Percentiles rank a stretch among this genome's conserved stretches.
These are phyloP conservation scores for Lodderomyces pseudojiufengensis DNA, from an alignment of 1,139 yeast species.

Conservation along the genomic window DNA sequence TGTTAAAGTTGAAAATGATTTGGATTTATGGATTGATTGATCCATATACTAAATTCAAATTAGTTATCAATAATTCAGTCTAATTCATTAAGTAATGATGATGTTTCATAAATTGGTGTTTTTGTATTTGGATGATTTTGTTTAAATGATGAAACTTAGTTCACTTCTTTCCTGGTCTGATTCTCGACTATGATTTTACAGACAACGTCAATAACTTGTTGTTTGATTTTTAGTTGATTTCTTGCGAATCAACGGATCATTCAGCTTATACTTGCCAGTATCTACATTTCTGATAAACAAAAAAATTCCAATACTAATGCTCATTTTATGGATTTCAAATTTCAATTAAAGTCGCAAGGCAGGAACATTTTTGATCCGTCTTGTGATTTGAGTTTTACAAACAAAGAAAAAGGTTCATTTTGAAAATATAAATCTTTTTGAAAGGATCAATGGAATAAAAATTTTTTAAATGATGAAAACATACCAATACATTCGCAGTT, in stretches of 20 bases:
- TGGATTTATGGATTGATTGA: conserved; percentile 2
- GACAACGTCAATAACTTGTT: conserved; percentile 50
- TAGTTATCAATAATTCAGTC: no score
- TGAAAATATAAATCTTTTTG: no score
- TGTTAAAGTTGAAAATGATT: neutral
- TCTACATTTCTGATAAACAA: conserved; percentile 58
- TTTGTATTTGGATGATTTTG: no score
- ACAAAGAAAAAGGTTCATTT: neutral
- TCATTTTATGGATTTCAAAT: conserved; percentile 8
- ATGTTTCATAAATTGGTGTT: no score
- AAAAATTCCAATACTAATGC: neutral
- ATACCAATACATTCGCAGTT: conserved; percentile 84
- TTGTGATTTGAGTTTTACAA: conserved; percentile 1
- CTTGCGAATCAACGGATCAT: no score
- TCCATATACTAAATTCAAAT: conserved; percentile 1
- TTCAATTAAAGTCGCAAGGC: neutral
- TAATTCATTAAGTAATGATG: no score
- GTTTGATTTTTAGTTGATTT: conserved; percentile 18
- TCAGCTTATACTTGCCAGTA: conserved; percentile 84
- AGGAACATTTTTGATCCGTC: neutral
- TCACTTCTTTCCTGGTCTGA: conserved; percentile 77
- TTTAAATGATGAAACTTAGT: conserved; percentile 54
- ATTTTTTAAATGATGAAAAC: conserved; percentile 59
- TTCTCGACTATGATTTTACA: conserved; percentile 76
- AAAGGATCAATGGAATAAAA: neutral